phyloP scores from a whole-genome alignment of 345 rosid species.

The Populus davidiana region DNA sequence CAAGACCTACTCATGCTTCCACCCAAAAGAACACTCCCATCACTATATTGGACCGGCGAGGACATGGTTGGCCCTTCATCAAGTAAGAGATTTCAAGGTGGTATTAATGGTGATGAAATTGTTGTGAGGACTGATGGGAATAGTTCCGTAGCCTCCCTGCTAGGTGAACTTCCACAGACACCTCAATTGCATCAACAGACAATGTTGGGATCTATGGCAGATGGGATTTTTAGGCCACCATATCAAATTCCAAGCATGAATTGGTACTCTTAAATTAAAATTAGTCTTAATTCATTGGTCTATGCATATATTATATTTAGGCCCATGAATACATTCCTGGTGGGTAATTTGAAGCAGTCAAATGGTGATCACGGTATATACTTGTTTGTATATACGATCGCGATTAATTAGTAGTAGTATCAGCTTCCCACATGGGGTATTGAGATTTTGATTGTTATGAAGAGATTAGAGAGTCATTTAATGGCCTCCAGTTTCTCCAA shows the following conservation, averaged over 20 bases:
- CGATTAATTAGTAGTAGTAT: conserved; percentile 2
- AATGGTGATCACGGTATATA: not conserved
- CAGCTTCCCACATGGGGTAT: conserved; percentile 8
- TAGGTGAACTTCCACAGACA: conserved; percentile 50
- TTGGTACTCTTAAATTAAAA: conserved; percentile 58
- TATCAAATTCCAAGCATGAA: conserved; percentile 65
- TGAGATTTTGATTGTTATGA: conserved; percentile 34
- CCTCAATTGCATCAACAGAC: conserved; percentile 47
- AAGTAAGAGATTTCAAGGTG: conserved; percentile 52
- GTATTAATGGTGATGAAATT: conserved; percentile 27
- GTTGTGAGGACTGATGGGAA: conserved; percentile 30
- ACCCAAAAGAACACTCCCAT: conserved; percentile 55
- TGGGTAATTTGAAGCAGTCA: not conserved
- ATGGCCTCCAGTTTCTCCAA: conserved; percentile 14
- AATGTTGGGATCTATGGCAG: conserved; percentile 47
- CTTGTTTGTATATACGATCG: conserved; percentile 8
- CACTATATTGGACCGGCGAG: conserved; percentile 59
- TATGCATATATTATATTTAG: not conserved
- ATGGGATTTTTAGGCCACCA: conserved; percentile 52
- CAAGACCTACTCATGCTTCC: conserved; percentile 45
- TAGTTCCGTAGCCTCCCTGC: conserved; percentile 45
- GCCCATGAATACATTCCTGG: not conserved
- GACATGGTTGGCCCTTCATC: conserved; percentile 29
- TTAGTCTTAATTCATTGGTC: conserved; percentile 7
- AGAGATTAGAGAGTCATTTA: conserved; percentile 20